These are phyloP conservation scores for Actinomortierella wolfii DNA, from an alignment of 371 early-diverging fungal genomes.

Conservation along the genomic window DNA sequence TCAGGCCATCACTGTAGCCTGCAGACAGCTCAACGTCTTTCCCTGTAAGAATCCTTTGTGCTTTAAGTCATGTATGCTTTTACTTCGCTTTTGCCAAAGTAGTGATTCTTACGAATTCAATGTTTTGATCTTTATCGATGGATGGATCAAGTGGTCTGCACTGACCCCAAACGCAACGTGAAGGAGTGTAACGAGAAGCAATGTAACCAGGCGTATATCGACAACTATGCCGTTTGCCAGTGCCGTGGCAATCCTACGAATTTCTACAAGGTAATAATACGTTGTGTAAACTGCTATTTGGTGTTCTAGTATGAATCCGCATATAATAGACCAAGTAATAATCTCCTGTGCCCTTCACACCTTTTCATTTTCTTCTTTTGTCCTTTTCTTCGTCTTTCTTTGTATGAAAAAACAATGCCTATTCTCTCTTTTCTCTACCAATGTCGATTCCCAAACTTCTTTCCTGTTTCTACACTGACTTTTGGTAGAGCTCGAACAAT, in stretches of 20 bases:
- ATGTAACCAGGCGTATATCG: slow-evolving; percentile 27
- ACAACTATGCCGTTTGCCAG: slow-evolving; percentile 29
- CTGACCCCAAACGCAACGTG: slow-evolving; percentile 15
- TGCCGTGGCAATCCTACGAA: slow-evolving; percentile 18
- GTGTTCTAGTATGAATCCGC: no score
- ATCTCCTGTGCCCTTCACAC: no score
- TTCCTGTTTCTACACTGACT: not conserved
- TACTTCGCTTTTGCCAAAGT: not conserved
- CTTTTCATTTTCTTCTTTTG: no score
- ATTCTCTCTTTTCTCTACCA: no score
- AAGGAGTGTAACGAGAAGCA: slow-evolving; percentile 21
- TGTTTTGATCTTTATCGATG: not conserved
- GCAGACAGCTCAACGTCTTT: slow-evolving; percentile 9
- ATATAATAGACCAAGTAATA: no score
- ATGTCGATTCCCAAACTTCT: not conserved
- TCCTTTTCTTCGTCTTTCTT: not conserved
- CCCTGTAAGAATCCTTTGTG: slow-evolving; percentile 17
- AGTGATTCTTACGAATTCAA: not conserved
- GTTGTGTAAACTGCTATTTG: no score
- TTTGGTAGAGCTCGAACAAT: slow-evolving; percentile 18
- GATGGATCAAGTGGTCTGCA: slow-evolving; percentile 19
- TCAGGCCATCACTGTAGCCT: slow-evolving; percentile 3
- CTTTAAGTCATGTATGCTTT: not conserved
- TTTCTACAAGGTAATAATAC: slow-evolving; percentile 20
- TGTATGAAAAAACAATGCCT: no score